Conservation (phyloP, 2,329 filamentous ascomycete species). For the Phialemoniopsis sp. region DNA sequence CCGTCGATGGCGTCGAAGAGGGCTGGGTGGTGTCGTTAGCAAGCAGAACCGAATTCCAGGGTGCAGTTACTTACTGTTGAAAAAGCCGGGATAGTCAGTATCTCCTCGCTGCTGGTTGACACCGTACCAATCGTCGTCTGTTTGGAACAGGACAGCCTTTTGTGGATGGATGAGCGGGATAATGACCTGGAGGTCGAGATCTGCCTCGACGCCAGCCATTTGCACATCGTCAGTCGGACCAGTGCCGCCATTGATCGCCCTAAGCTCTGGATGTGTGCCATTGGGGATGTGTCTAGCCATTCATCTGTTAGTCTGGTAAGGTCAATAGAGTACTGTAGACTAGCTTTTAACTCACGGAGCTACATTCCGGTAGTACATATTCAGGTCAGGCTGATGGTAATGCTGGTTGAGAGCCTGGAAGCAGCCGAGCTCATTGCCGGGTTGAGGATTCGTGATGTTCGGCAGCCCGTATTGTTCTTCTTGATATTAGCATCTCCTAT, state of each 20-base stretch:
- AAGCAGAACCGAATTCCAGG: too few relatives aligned
- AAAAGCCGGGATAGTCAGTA: conserved; percentile 1
- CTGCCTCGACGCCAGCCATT: conserved; percentile 25
- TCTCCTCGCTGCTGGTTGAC: conserved; percentile 9
- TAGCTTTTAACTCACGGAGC: conserved; percentile 7
- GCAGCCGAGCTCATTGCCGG: conserved; percentile 18
- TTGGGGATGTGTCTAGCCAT: conserved; percentile 14
- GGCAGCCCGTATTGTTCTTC: conserved; percentile 17
- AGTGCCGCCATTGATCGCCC: conserved; percentile 4
- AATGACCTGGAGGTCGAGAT: conserved; percentile 43
- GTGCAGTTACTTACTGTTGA: conserved; percentile 6
- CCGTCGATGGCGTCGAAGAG: conserved; percentile 46
- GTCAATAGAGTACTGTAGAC: background rate
- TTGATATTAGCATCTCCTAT: too few relatives aligned
- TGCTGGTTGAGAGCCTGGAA: conserved; percentile 18
- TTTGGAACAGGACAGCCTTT: conserved; percentile 25
- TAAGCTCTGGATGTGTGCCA: conserved; percentile 18
- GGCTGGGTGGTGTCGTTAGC: conserved; percentile 23
- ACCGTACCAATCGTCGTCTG: conserved; percentile 21
- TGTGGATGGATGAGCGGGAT: conserved; percentile 49
- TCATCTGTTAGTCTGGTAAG: background rate
- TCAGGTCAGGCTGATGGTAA: conserved; percentile 18
- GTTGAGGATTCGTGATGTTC: conserved; percentile 8
- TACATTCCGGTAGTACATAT: conserved; percentile 13
- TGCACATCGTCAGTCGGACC: conserved; percentile 2